Conservation (phyloP, 257 asterid species). For the Cinchona pubescens region DNA sequence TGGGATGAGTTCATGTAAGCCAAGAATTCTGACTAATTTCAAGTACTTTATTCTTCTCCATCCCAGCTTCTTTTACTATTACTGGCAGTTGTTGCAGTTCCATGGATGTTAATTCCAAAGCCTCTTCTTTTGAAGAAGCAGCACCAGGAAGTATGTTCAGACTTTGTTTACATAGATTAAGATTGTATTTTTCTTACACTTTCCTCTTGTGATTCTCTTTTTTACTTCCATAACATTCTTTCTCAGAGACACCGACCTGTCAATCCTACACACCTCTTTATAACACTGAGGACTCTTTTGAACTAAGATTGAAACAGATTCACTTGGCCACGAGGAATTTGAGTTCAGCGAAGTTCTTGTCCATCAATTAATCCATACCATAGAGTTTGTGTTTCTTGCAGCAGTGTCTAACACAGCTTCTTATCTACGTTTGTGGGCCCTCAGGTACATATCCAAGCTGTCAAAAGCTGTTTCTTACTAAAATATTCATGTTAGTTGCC, state of each 20-base stretch:
- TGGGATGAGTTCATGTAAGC: slow-evolving; percentile 5
- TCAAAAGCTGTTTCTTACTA: not conserved
- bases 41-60: slow-evolving; percentile 1
- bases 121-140: slow-evolving; percentile 57
- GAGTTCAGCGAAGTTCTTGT: slow-evolving; percentile 63
- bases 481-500: not conserved
- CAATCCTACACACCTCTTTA: slow-evolving; percentile 45
- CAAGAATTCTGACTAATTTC: slow-evolving; percentile 10
- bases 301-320: slow-evolving; percentile 38
- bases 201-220: slow-evolving; percentile 5
- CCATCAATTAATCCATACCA: slow-evolving; percentile 65
- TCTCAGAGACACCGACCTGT: slow-evolving; percentile 55
- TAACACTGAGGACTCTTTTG: slow-evolving; percentile 37
- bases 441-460: slow-evolving; percentile 37
- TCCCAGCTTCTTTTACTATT: slow-evolving; percentile 45
- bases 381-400: slow-evolving; percentile 66
- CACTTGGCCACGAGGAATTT: slow-evolving; percentile 49
- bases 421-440: slow-evolving; percentile 70
- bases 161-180: slow-evolving; percentile 1
- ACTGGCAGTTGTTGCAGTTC: slow-evolving; percentile 62
- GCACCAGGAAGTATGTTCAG: slow-evolving; percentile 46
- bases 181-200: not conserved
- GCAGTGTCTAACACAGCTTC: slow-evolving; percentile 72
- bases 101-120: slow-evolving; percentile 70
- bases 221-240: slow-evolving; percentile 19